Percentiles rank a stretch among this genome's conserved stretches.
Evolutionary conservation across 805 yeast genomes (phyloP).

Genomic region (Kurtzmaniella fragi): DNA sequence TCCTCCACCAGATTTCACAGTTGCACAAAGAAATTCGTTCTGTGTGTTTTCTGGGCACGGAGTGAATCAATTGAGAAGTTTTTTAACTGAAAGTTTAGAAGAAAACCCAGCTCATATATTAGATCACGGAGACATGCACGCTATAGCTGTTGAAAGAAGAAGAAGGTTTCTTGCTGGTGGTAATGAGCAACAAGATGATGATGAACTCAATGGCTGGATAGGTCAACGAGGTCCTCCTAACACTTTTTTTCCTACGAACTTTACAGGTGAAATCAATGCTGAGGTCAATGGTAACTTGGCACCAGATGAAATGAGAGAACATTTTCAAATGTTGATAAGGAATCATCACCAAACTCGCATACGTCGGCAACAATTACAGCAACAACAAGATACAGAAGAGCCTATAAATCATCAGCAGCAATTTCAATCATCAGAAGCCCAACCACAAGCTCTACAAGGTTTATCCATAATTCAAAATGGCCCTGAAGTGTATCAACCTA

Average conservation of each 20-base stretch:
- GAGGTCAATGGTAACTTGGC: constrained; percentile 24
- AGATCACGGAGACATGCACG: constrained; percentile 28
- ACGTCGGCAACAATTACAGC: constrained; percentile 2
- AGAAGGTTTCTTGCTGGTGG: constrained; percentile 18
- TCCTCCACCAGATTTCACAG: constrained; percentile 89
- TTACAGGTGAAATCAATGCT: constrained; percentile 7
- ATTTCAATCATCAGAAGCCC: constrained; percentile 4
- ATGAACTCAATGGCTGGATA: constrained; percentile 14
- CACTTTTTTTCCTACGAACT: background rate
- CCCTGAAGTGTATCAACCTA: constrained; percentile 38
- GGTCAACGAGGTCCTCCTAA: constrained; percentile 21
- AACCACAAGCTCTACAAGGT: constrained; percentile 2
- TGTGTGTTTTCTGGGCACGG: constrained; percentile 95
- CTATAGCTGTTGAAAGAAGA: constrained; percentile 16
- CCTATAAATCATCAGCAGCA: background rate
- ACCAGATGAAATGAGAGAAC: constrained; percentile 30
- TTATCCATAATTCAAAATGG: constrained; percentile 25
- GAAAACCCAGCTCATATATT: constrained; percentile 24
- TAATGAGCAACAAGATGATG: constrained; percentile 8
- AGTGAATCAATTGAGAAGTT: constrained; percentile 67
- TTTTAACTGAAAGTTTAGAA: constrained; percentile 47
- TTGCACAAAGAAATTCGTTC: constrained; percentile 76
- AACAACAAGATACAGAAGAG: constrained; percentile 2
- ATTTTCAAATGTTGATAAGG: constrained; percentile 23
- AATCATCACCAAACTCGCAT: constrained; percentile 22